Evolutionary conservation across 2,329 filamentous ascomycete species (phyloP).

Genomic region (Leptodontidium sp.): DNA sequence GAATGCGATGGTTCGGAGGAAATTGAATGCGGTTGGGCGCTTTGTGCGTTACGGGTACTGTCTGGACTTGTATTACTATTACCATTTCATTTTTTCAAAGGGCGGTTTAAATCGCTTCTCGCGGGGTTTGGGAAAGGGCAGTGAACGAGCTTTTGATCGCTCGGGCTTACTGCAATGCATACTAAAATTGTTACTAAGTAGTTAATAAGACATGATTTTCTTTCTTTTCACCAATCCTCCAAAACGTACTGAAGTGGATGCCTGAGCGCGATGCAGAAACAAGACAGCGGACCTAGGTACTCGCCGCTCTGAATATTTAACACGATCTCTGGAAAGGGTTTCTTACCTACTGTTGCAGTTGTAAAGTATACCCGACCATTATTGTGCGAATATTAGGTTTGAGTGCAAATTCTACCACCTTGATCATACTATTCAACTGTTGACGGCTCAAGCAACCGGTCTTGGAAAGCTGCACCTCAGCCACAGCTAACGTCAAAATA

Average conservation of each 20-base stretch:
- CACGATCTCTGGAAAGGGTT: too few relatives aligned
- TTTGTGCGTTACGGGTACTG: background rate
- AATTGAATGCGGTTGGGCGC: background rate
- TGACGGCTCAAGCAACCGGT: too few relatives aligned
- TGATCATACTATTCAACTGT: too few relatives aligned
- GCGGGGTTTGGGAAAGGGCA: conserved; percentile 1
- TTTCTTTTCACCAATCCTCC: background rate
- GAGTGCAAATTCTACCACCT: too few relatives aligned
- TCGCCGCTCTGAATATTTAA: too few relatives aligned
- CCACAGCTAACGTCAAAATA: too few relatives aligned
- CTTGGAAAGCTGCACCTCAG: too few relatives aligned
- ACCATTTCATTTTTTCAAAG: background rate
- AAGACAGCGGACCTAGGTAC: too few relatives aligned
- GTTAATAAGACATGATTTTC: background rate
- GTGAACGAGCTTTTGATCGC: background rate
- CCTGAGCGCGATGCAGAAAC: too few relatives aligned
- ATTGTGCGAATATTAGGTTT: too few relatives aligned
- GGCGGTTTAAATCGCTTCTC: background rate
- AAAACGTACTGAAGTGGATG: background rate
- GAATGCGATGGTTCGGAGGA: background rate
- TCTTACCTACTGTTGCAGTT: too few relatives aligned
- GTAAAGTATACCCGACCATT: too few relatives aligned
- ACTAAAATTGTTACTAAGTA: conserved; percentile 2
- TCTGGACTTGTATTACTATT: conserved; percentile 7
- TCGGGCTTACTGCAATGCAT: background rate